Percentiles rank a stretch among this genome's conserved stretches.
These are phyloP conservation scores for Sechiopsis laciniata DNA, from an alignment of 306 rosid species.

Conservation along the genomic window DNA sequence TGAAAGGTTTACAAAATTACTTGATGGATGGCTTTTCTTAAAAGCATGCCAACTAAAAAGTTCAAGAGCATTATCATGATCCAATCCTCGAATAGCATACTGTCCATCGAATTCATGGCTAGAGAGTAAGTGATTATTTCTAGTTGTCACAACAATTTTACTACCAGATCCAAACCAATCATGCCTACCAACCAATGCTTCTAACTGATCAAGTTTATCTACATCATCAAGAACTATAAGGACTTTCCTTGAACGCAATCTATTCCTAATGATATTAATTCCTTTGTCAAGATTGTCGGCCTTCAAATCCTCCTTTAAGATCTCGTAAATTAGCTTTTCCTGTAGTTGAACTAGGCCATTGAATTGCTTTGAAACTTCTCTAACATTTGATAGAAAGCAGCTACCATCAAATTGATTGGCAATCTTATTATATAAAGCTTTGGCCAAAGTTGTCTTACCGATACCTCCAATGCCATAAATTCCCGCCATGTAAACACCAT, in stretches of 20 bases:
- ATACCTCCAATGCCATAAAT: constrained; percentile 24
- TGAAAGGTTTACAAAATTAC: constrained; percentile 17
- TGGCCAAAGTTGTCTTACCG: constrained; percentile 28
- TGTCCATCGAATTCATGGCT: neutral
- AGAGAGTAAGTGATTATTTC: neutral
- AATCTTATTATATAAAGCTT: constrained; percentile 23
- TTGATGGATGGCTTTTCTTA: neutral
- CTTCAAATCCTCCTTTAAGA: neutral
- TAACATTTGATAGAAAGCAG: constrained; percentile 14
- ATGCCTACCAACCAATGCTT: neutral
- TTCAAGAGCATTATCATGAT: neutral
- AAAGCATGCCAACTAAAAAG: constrained; percentile 29
- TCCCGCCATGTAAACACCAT: neutral
- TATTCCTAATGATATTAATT: neutral
- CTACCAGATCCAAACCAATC: constrained; percentile 25
- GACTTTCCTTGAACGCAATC: neutral
- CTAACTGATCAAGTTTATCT: neutral
- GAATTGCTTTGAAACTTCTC: neutral
- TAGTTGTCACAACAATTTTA: constrained; percentile 28
- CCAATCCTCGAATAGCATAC: neutral
- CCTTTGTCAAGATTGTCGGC: neutral
- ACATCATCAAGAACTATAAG: constrained; percentile 23
- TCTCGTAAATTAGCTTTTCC: constrained; percentile 16
- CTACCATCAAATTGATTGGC: neutral
- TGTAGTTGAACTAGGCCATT: neutral